These are phyloP conservation scores for Alternaria postmessia DNA, from an alignment of 2,329 filamentous ascomycete species.

Conservation along the genomic window DNA sequence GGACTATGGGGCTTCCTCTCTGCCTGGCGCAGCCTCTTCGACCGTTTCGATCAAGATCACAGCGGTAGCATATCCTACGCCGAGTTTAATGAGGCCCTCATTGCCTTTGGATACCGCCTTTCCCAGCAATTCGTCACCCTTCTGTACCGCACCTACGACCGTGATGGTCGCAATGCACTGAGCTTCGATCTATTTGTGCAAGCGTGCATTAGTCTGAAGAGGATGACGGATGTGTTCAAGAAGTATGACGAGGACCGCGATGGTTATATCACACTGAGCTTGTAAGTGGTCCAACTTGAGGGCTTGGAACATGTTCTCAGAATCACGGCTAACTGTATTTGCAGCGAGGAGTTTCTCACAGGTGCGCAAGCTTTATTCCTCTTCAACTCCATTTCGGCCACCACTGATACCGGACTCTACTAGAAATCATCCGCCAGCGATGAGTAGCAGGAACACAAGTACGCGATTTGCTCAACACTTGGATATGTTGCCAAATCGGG, in stretches of 20 bases:
- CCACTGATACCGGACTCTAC: slow-evolving; percentile 62
- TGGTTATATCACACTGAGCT: slow-evolving; percentile 73
- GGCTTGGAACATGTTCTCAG: background rate
- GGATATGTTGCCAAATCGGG: background rate
- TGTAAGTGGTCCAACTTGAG: slow-evolving; percentile 53
- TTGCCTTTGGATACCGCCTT: slow-evolving; percentile 91
- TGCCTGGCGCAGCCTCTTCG: slow-evolving; percentile 92
- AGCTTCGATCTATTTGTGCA: slow-evolving; percentile 95
- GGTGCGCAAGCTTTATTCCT: slow-evolving; percentile 64
- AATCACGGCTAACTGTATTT: slow-evolving; percentile 14
- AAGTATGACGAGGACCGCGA: slow-evolving; percentile 97
- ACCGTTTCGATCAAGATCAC: slow-evolving; percentile 89
- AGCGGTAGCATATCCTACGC: slow-evolving; percentile 84
- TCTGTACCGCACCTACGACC: slow-evolving; percentile 87
- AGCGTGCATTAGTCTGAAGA: slow-evolving; percentile 93
- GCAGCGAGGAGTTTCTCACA: slow-evolving; percentile 62
- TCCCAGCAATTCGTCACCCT: slow-evolving; percentile 83
- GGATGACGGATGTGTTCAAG: slow-evolving; percentile 99
- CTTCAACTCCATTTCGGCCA: slow-evolving; percentile 61
- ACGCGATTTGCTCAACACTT: background rate
- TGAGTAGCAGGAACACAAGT: slow-evolving; percentile 21
- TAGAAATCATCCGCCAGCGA: slow-evolving; percentile 55
- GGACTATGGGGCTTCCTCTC: slow-evolving; percentile 95
- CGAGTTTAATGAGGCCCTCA: slow-evolving; percentile 89
- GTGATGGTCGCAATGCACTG: slow-evolving; percentile 56